Percentiles rank a stretch among this genome's conserved stretches.
phyloP scores from a whole-genome alignment of 1,139 yeast genomes.

The Blastobotrys raffinosifermentans region DNA sequence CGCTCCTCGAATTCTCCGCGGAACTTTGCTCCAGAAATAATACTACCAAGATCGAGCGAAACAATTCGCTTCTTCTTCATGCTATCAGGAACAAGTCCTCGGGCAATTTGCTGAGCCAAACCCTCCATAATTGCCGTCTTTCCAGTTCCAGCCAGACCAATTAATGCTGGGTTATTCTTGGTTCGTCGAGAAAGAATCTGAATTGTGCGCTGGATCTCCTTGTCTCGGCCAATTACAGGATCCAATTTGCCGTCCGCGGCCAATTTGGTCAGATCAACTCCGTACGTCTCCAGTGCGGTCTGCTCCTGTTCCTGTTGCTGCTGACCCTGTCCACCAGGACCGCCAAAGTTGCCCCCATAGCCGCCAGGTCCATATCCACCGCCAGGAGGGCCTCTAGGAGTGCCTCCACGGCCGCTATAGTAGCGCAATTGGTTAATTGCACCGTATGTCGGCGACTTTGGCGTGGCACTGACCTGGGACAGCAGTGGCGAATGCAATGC shows the following conservation, averaged over 20 bases:
- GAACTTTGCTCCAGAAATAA: conserved; percentile 90
- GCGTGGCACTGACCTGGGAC: no score
- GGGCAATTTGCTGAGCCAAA: conserved; percentile 82
- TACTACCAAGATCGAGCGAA: conserved; percentile 79
- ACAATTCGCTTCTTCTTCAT: conserved; percentile 80
- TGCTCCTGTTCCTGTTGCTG: conserved; percentile 39
- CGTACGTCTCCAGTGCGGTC: conserved; percentile 76
- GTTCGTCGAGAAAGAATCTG: conserved; percentile 90
- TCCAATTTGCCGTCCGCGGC: conserved; percentile 90
- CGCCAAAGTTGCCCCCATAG: neutral
- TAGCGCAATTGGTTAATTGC: no score
- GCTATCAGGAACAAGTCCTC: conserved; percentile 91
- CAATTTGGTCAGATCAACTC: conserved; percentile 78
- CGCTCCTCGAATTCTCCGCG: conserved; percentile 96
- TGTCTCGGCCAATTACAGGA: conserved; percentile 96
- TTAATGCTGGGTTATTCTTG: conserved; percentile 87
- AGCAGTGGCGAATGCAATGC: no score
- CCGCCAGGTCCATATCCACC: conserved; percentile 4
- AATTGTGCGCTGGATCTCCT: conserved; percentile 85
- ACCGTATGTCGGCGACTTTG: neutral
- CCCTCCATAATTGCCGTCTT: conserved; percentile 97
- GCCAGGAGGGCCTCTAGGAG: neutral
- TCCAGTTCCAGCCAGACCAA: conserved; percentile 97
- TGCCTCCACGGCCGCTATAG: no score
- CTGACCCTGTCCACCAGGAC: neutral